A percentile compares a stretch with the other conserved stretches of the same genome.
phyloP scores from a whole-genome alignment of 2,329 filamentous ascomycete species.

The Leptosphaerulina australis region DNA sequence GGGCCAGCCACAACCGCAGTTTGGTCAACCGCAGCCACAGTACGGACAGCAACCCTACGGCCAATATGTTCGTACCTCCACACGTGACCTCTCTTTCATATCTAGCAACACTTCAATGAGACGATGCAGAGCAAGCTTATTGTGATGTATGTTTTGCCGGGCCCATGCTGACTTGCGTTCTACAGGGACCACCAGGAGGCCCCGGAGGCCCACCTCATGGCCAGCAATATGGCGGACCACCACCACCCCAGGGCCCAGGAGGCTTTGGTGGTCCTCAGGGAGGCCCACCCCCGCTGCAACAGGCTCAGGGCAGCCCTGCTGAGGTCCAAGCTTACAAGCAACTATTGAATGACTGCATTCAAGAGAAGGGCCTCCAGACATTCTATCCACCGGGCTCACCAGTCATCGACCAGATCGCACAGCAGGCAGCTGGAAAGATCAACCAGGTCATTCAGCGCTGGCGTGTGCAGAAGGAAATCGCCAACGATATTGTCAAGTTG shows the following conservation, averaged over 20 bases:
- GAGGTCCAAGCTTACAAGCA: slow-evolving; percentile 63
- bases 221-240: slow-evolving; percentile 41
- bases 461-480: slow-evolving; percentile 64
- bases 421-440: slow-evolving; percentile 57
- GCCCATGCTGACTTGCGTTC: slow-evolving; percentile 21
- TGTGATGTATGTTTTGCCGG: neutral
- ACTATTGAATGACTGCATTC: slow-evolving; percentile 61
- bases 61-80: slow-evolving; percentile 26
- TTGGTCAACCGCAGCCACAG: slow-evolving; percentile 27
- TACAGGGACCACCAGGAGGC: slow-evolving; percentile 34
- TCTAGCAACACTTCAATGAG: neutral
- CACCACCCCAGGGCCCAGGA: slow-evolving; percentile 30
- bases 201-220: slow-evolving; percentile 43
- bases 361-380: slow-evolving; percentile 64
- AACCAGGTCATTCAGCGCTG: slow-evolving; percentile 63
- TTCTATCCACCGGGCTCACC: slow-evolving; percentile 65
- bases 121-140: slow-evolving; percentile 27
- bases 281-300: slow-evolving; percentile 43
- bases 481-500: slow-evolving; percentile 67
- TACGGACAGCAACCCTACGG: slow-evolving; percentile 45
- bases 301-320: slow-evolving; percentile 54
- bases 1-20: slow-evolving; percentile 39
- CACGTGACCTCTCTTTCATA: slow-evolving; percentile 2
- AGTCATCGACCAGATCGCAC: slow-evolving; percentile 58
- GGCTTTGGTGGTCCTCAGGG: slow-evolving; percentile 33